These are phyloP conservation scores for Aspergillus versicolor DNA, from an alignment of 2,329 filamentous ascomycete species.

Conservation along the genomic window DNA sequence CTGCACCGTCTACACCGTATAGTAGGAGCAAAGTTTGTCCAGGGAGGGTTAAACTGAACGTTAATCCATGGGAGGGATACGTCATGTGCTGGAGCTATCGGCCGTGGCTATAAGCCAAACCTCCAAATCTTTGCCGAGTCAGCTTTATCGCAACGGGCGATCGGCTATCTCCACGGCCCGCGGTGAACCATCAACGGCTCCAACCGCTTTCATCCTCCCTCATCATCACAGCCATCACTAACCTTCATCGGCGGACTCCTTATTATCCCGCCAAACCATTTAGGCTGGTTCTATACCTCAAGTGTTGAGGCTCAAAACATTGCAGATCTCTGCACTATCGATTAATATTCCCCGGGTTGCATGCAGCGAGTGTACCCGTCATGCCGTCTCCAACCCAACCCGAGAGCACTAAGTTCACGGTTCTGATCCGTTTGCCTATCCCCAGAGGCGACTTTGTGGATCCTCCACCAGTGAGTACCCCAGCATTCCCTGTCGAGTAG, in stretches of 20 bases:
- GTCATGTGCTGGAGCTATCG: neutral
- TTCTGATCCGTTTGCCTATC: constrained; percentile 88
- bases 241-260: neutral
- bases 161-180: neutral
- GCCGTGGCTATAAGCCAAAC: neutral
- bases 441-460: constrained; percentile 84
- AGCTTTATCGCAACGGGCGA: neutral
- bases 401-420: constrained; percentile 54
- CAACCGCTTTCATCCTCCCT: constrained; percentile 2
- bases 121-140: neutral
- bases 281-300: neutral
- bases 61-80: neutral
- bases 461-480: constrained; percentile 69
- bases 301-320: neutral
- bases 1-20: too few species aligned
- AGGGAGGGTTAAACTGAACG: neutral
- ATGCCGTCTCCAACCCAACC: constrained; percentile 16
- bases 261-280: neutral
- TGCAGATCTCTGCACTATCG: neutral
- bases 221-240: neutral
- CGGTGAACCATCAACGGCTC: neutral
- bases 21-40: too few species aligned
- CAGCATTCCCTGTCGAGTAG: neutral
- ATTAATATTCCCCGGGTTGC: neutral
- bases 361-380: neutral